These are phyloP conservation scores for Epichloe sibirici DNA, from an alignment of 2,329 filamentous ascomycete genomes.

Conservation along the genomic window DNA sequence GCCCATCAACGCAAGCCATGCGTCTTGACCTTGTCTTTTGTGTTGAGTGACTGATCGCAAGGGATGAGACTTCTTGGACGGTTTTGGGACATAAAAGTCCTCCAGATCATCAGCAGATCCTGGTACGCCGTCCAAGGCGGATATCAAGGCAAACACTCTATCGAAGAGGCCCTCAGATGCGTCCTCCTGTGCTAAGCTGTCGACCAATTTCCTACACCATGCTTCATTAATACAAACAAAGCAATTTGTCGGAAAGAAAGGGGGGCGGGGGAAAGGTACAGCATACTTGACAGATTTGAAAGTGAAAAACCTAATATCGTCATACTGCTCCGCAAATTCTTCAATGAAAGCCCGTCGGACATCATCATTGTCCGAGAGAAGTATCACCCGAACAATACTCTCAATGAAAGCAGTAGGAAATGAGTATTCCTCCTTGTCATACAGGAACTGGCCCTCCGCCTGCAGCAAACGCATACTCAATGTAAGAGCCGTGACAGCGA, in stretches of 20 bases:
- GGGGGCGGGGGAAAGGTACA: neutral
- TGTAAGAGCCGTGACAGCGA: conserved; percentile 61
- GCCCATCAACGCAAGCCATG: conserved; percentile 71
- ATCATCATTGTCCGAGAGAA: conserved; percentile 45
- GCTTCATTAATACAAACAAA: conserved; percentile 1
- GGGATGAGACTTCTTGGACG: conserved; percentile 54
- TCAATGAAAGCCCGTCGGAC: conserved; percentile 62
- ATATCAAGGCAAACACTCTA: conserved; percentile 49
- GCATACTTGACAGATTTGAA: conserved; percentile 58
- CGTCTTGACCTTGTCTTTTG: conserved; percentile 71
- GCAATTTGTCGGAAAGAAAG: too few relatives aligned
- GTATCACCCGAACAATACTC: conserved; percentile 48
- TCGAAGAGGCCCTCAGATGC: conserved; percentile 30
- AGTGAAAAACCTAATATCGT: conserved; percentile 77
- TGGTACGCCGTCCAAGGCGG: conserved; percentile 59
- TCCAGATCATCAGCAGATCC: conserved; percentile 52
- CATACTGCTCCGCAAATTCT: conserved; percentile 66
- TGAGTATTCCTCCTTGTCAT: conserved; percentile 48
- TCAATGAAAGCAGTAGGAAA: conserved; percentile 60
- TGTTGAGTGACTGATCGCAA: conserved; percentile 56
- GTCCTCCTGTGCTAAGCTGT: conserved; percentile 10
- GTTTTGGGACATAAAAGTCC: conserved; percentile 53
- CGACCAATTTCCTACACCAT: conserved; percentile 14
- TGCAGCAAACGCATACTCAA: conserved; percentile 77
- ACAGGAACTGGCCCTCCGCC: conserved; percentile 55